Evolutionary conservation across 495 filamentous ascomycete genomes (phyloP).

Genomic region (Achaetomiella virescens): DNA sequence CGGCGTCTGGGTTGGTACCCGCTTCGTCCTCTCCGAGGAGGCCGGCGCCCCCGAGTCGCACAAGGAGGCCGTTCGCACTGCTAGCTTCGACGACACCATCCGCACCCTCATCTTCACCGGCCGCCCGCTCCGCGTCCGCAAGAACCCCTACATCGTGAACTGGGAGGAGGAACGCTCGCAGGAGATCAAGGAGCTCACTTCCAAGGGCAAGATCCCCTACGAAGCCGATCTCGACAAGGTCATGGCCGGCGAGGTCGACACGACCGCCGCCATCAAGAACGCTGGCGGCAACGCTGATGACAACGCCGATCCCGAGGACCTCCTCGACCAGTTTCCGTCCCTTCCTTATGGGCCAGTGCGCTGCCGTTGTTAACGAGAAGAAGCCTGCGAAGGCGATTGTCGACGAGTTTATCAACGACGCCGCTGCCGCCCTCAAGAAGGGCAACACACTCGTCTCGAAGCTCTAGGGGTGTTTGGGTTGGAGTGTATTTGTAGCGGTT

Average conservation of each 20-base stretch:
- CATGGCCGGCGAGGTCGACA: constrained; percentile 42
- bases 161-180: constrained; percentile 87
- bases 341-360: constrained; percentile 93
- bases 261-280: constrained; percentile 70
- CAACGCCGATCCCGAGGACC: constrained; percentile 55
- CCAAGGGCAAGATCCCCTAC: constrained; percentile 84
- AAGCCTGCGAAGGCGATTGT: constrained; percentile 89
- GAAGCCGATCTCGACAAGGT: constrained; percentile 90
- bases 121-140: constrained; percentile 86
- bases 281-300: constrained; percentile 64
- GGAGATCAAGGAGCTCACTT: constrained; percentile 87
- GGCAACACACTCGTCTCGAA: constrained; percentile 22
- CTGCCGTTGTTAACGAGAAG: constrained; percentile 88
- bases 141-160: constrained; percentile 85
- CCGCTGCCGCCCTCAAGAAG: constrained; percentile 40
- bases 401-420: constrained; percentile 88
- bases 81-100: constrained; percentile 89
- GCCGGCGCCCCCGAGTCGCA: constrained; percentile 89
- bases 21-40: constrained; percentile 90
- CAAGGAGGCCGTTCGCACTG: constrained; percentile 91
- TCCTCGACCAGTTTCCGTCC: constrained; percentile 87
- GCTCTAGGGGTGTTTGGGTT: constrained; percentile 4
- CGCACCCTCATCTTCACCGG: constrained; percentile 98
- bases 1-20: constrained; percentile 93
- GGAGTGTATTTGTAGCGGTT: constrained; percentile 7